phyloP scores from a whole-genome alignment of 805 yeast genomes.

The Ogataea neopini region DNA sequence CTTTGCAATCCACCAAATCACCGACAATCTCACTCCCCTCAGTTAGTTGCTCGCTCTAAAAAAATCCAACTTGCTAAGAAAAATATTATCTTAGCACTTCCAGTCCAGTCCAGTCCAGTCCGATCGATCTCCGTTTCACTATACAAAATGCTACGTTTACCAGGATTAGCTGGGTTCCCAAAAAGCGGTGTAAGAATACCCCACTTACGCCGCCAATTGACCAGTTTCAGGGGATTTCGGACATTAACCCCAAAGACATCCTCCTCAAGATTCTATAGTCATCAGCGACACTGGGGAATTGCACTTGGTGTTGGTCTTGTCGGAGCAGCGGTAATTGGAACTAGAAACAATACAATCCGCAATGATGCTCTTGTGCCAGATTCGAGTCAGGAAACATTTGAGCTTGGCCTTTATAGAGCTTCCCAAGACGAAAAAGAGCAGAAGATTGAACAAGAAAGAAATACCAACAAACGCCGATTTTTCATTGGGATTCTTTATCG shows the following conservation, averaged over 20 bases:
- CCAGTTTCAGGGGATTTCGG: not conserved
- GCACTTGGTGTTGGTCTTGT: not conserved
- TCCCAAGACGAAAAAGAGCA: constrained; percentile 57
- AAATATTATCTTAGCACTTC: no score
- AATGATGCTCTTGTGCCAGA: constrained; percentile 42
- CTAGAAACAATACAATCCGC: constrained; percentile 8
- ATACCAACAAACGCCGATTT: constrained; percentile 22
- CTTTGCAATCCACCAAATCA: no score
- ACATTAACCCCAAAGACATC: not conserved
- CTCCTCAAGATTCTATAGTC: no score
- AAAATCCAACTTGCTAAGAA: no score
- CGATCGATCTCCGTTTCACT: no score
- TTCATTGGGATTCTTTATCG: constrained; percentile 36
- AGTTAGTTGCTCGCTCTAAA: no score
- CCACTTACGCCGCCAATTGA: not conserved
- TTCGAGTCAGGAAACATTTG: constrained; percentile 61
- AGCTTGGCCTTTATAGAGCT: constrained; percentile 60
- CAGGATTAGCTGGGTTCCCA: no score
- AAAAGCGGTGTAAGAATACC: no score
- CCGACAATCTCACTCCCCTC: no score
- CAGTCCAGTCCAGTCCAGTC: no score
- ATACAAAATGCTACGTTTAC: no score
- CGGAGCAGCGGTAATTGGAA: constrained; percentile 6
- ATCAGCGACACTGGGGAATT: no score
- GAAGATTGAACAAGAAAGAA: constrained; percentile 39